These are phyloP conservation scores for Cryphonectria japonica DNA, from an alignment of 2,329 filamentous ascomycete species.

Conservation along the genomic window DNA sequence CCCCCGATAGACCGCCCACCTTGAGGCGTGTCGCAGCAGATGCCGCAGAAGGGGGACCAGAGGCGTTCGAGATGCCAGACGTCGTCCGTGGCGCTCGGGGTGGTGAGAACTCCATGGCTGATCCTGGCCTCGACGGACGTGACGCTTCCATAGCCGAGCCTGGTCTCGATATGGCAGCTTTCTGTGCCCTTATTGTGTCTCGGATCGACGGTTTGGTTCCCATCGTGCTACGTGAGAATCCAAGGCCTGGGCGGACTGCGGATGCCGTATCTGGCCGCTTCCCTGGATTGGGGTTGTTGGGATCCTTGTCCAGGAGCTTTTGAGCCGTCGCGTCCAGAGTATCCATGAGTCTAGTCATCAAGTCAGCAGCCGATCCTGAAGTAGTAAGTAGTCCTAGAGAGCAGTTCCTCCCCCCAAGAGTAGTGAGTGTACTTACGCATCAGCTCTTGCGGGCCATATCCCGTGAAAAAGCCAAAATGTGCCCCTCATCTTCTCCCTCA, in stretches of 20 bases:
- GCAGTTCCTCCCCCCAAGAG: not conserved
- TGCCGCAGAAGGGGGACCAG: slow-evolving; percentile 38
- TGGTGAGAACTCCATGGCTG: slow-evolving; percentile 66
- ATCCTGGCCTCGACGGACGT: slow-evolving; percentile 61
- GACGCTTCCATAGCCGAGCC: slow-evolving; percentile 51
- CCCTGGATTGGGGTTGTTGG: slow-evolving; percentile 76
- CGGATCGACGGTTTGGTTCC: slow-evolving; percentile 69
- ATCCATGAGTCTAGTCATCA: slow-evolving; percentile 68
- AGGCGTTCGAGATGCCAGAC: slow-evolving; percentile 41
- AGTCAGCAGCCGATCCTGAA: slow-evolving; percentile 30
- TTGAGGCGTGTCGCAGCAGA: slow-evolving; percentile 44
- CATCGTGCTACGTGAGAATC: slow-evolving; percentile 66
- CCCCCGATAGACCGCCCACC: slow-evolving; percentile 60
- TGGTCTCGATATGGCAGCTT: slow-evolving; percentile 47
- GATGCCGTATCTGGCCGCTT: slow-evolving; percentile 54
- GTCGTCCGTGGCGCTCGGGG: slow-evolving; percentile 47
- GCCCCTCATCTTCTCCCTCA: slow-evolving; percentile 81
- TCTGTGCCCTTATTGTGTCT: slow-evolving; percentile 83
- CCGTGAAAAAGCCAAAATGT: slow-evolving; percentile 84
- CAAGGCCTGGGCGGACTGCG: slow-evolving; percentile 58
- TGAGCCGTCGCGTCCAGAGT: slow-evolving; percentile 78
- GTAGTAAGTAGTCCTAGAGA: not conserved
- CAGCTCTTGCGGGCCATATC: slow-evolving; percentile 78
- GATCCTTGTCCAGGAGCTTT: slow-evolving; percentile 79
- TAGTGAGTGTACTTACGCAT: slow-evolving; percentile 58